Evolutionary conservation across 257 asterid genomes (phyloP).

Genomic region (Oldenlandia corymbosa): DNA sequence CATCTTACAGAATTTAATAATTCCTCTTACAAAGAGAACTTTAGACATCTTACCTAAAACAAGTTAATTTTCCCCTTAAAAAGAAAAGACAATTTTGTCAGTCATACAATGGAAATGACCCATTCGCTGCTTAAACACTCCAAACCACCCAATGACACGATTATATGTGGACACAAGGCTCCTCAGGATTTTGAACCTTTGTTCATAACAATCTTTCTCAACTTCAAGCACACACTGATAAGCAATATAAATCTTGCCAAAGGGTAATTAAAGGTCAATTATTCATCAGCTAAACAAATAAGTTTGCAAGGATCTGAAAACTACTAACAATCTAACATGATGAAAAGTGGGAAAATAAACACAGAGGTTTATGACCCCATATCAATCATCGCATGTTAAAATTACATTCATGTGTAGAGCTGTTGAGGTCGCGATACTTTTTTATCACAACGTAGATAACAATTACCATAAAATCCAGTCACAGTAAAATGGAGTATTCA

Average conservation of each 20-base stretch:
- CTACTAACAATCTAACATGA: background rate
- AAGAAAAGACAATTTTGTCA: background rate
- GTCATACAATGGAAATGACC: background rate
- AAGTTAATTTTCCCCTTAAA: background rate
- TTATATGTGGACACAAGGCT: background rate
- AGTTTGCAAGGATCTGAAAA: background rate
- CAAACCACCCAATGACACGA: background rate
- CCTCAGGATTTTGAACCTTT: background rate
- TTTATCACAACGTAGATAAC: background rate
- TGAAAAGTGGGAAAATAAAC: background rate
- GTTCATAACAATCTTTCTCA: background rate
- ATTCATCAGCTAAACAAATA: background rate
- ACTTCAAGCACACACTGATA: background rate
- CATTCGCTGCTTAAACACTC: background rate
- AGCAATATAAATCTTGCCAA: background rate
- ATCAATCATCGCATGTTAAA: background rate
- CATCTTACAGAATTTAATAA: background rate
- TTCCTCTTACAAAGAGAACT: background rate
- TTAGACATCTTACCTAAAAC: background rate
- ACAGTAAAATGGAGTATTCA: background rate
- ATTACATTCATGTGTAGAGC: no score
- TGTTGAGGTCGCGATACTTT: background rate
- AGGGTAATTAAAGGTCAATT: background rate
- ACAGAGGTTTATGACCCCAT: background rate
- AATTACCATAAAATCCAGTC: background rate